A percentile compares a stretch with the other conserved stretches of the same genome.
Conservation (phyloP, 805 yeast genomes). For the Yarrowia alimentaria region DNA sequence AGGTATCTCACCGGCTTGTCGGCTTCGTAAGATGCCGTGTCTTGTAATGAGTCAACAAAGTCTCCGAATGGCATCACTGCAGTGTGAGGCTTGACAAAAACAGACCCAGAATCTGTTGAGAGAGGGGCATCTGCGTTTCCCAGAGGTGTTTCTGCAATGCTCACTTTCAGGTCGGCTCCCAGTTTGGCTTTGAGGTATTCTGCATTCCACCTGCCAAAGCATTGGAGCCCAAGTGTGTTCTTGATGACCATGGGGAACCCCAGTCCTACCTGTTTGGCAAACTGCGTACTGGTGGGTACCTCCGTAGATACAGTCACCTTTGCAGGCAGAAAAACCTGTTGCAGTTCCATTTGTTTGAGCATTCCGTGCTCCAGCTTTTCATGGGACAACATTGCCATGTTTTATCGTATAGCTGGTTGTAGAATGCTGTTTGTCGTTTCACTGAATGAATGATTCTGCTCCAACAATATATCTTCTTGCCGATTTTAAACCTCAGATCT, state of each 20-base stretch:
- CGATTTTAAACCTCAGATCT: no score
- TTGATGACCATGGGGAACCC: conserved; percentile 31
- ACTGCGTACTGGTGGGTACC: conserved; percentile 13
- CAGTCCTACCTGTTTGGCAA: conserved; percentile 27
- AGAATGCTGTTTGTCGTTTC: no score
- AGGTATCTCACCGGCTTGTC: conserved; percentile 36
- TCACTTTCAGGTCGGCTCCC: conserved; percentile 29
- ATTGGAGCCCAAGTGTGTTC: conserved; percentile 1
- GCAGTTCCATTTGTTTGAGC: conserved; percentile 32
- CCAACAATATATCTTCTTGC: no score
- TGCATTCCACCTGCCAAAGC: conserved; percentile 20
- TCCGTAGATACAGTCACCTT: conserved; percentile 24
- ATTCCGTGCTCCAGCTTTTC: conserved; percentile 20
- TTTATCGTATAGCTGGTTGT: no score
- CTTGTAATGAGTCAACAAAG: conserved; percentile 33
- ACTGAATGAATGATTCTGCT: no score
- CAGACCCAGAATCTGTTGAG: conserved; percentile 15
- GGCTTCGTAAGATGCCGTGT: background rate
- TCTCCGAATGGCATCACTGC: conserved; percentile 33
- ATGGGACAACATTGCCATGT: background rate
- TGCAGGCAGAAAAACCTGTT: conserved; percentile 31
- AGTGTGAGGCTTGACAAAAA: conserved; percentile 40
- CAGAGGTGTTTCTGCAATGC: conserved; percentile 39
- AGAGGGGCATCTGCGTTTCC: conserved; percentile 45
- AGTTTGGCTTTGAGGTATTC: conserved; percentile 15